phyloP scores from a whole-genome alignment of 192 early-diverging fungal species.

The Podila verticillata region DNA sequence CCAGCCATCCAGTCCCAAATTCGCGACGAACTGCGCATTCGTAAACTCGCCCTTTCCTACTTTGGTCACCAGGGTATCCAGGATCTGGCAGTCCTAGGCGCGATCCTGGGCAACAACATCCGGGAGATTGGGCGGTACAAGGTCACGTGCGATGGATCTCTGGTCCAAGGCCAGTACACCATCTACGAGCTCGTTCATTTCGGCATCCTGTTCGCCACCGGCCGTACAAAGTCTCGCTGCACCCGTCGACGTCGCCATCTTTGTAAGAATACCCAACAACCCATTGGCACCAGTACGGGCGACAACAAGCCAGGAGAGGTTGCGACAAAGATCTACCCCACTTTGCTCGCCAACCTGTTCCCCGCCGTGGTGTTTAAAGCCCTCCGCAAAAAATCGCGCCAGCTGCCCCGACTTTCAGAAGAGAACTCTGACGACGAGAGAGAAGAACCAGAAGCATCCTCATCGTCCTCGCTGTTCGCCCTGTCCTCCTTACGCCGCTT shows the following conservation, averaged over 20 bases:
- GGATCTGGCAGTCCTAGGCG: conserved; percentile 36
- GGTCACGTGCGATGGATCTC: conserved; percentile 36
- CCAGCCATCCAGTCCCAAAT: conserved; percentile 13
- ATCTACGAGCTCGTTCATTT: conserved; percentile 45
- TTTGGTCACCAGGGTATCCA: conserved; percentile 38
- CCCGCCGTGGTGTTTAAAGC: conserved; percentile 39
- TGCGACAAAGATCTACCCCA: conserved; percentile 17
- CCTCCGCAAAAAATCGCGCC: conserved; percentile 24
- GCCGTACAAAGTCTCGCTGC: conserved; percentile 6
- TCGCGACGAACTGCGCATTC: conserved; percentile 25
- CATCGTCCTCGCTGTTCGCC: background rate
- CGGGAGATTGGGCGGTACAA: conserved; percentile 42
- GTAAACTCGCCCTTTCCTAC: conserved; percentile 19
- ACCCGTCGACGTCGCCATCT: background rate
- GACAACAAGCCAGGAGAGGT: background rate
- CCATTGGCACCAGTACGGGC: background rate
- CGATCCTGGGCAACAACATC: conserved; percentile 46
- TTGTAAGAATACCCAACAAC: background rate
- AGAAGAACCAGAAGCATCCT: background rate
- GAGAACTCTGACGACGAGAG: conserved; percentile 24
- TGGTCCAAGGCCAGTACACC: conserved; percentile 24
- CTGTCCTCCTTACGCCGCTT: background rate
- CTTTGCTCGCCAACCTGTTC: conserved; percentile 35
- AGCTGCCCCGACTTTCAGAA: conserved; percentile 25
- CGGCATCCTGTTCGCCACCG: conserved; percentile 23